Evolutionary conservation across 768 basidiomycete genomes (phyloP).

Genomic region (Ephemerocybe angulata): DNA sequence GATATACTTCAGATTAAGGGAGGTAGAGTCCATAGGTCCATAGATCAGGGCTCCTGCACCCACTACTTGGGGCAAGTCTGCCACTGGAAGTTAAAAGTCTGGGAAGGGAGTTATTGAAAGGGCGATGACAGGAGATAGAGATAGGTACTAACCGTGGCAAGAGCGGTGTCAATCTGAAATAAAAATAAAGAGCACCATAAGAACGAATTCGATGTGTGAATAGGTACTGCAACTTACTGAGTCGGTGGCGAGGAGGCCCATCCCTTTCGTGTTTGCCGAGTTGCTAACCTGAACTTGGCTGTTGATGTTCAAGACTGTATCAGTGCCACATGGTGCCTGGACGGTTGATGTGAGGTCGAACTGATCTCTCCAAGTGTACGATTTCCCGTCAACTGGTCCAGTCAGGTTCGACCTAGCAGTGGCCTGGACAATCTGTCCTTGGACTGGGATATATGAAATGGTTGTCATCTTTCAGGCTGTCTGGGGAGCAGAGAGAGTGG

Average conservation of each 20-base stretch:
- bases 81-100: constrained; percentile 8
- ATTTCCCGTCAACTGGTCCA: constrained; percentile 1
- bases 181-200: background rate
- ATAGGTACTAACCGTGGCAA: background rate
- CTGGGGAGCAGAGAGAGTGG: too few relatives aligned
- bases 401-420: background rate
- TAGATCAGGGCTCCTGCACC: too few relatives aligned
- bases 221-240: background rate
- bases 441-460: background rate
- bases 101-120: background rate
- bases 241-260: background rate
- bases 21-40: too few relatives aligned
- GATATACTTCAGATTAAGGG: too few relatives aligned
- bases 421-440: constrained; percentile 1
- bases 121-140: background rate
- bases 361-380: constrained; percentile 1
- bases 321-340: constrained; percentile 1
- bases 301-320: constrained; percentile 1
- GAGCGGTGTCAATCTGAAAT: background rate
- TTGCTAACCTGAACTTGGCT: constrained; percentile 1
- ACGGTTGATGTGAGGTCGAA: constrained; percentile 7
- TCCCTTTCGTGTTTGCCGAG: background rate
- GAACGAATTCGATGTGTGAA: background rate
- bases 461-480: too few relatives aligned
- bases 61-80: constrained; percentile 2